These are phyloP conservation scores for Asterochloris sp. DNA, from an alignment of 139 green algal genomes.

Conservation along the genomic window DNA sequence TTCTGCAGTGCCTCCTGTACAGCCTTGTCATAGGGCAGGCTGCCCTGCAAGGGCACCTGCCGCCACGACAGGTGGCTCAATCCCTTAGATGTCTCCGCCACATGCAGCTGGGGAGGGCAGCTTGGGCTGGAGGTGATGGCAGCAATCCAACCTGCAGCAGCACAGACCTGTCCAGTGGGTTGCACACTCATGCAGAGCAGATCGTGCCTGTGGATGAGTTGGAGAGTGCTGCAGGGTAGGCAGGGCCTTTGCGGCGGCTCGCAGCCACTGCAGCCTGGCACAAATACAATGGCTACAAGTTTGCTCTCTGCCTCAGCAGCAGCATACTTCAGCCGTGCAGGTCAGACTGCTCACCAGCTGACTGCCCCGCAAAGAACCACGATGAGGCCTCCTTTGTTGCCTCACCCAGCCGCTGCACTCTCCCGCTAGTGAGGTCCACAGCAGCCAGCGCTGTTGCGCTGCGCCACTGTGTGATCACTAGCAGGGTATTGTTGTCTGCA, in stretches of 20 bases:
- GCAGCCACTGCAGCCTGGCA: not conserved
- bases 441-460: conserved; percentile 49
- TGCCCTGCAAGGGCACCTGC: conserved; percentile 28
- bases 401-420: conserved; percentile 14
- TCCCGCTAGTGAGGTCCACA: conserved; percentile 46
- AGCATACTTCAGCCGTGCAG: not conserved
- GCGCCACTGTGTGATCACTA: conserved; percentile 75
- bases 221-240: no score
- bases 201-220: no score
- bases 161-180: not conserved
- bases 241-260: no score
- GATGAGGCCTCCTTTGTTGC: not conserved
- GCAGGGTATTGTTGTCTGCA: conserved; percentile 34
- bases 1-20: conserved; percentile 28
- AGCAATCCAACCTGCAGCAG: conserved; percentile 26
- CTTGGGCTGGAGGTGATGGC: conserved; percentile 25
- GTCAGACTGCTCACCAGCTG: not conserved
- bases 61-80: conserved; percentile 18
- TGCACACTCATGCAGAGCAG: no score
- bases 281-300: not conserved
- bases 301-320: not conserved
- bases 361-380: conserved; percentile 4
- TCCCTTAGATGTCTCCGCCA: conserved; percentile 20
- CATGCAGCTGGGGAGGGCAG: conserved; percentile 35
- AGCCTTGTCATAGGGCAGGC: conserved; percentile 1